phyloP scores from a whole-genome alignment of 768 basidiomycete species.

The Coprinopsis sp. region DNA sequence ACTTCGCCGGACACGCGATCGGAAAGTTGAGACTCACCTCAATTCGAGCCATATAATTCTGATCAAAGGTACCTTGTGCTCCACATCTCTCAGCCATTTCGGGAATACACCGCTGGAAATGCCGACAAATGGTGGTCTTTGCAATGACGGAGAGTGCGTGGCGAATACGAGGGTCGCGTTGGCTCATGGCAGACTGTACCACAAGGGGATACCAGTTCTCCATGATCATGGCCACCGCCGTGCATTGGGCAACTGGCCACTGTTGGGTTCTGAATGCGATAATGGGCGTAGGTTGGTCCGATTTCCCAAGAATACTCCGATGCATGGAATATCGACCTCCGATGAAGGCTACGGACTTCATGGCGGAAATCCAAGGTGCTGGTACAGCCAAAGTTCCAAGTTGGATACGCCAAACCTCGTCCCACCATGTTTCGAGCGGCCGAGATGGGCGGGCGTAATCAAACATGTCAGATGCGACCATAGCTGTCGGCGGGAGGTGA shows the following conservation, averaged over 20 bases:
- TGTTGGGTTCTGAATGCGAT: slow-evolving; percentile 64
- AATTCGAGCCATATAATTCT: slow-evolving; percentile 54
- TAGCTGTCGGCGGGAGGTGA: slow-evolving; percentile 43
- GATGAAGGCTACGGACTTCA: slow-evolving; percentile 52
- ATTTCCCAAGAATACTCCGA: slow-evolving; percentile 44
- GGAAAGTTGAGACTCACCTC: slow-evolving; percentile 32
- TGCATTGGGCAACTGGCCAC: slow-evolving; percentile 50
- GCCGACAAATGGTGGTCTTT: slow-evolving; percentile 52
- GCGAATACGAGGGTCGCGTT: slow-evolving; percentile 41
- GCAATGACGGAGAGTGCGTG: slow-evolving; percentile 53
- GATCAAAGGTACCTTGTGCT: slow-evolving; percentile 61
- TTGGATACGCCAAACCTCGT: slow-evolving; percentile 51
- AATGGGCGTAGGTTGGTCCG: slow-evolving; percentile 42
- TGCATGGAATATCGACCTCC: slow-evolving; percentile 56
- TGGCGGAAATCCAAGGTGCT: slow-evolving; percentile 45
- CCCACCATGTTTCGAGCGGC: slow-evolving; percentile 49
- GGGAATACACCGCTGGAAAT: slow-evolving; percentile 45
- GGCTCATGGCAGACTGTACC: slow-evolving; percentile 34
- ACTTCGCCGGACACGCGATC: slow-evolving; percentile 5
- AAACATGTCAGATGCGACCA: slow-evolving; percentile 41
- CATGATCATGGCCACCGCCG: slow-evolving; percentile 49
- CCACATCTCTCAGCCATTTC: slow-evolving; percentile 63
- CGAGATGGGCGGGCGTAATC: slow-evolving; percentile 35
- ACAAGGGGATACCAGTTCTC: slow-evolving; percentile 40
- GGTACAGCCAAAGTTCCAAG: slow-evolving; percentile 50